Conservation (phyloP, 2,329 filamentous ascomycete species). For the Pleoardoris graminearum region DNA sequence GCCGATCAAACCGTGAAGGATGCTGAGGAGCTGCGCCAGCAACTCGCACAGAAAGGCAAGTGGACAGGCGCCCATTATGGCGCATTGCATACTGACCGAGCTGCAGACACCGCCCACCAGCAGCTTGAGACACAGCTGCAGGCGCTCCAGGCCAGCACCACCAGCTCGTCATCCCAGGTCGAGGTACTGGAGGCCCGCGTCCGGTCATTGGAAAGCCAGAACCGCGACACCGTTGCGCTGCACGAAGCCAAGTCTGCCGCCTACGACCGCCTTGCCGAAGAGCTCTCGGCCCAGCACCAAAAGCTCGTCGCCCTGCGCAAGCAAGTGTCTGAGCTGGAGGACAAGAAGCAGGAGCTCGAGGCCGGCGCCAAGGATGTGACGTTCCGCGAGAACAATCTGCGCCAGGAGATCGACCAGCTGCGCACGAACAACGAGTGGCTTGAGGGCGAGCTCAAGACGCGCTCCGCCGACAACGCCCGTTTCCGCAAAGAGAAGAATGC, state of each 20-base stretch:
- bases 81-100: slow-evolving; percentile 15
- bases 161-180: slow-evolving; percentile 72
- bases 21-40: slow-evolving; percentile 77
- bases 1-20: slow-evolving; percentile 84
- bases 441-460: slow-evolving; percentile 87
- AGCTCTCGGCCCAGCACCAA: slow-evolving; percentile 85
- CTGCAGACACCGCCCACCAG: slow-evolving; percentile 73
- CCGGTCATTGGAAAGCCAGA: slow-evolving; percentile 83
- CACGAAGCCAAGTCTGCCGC: slow-evolving; percentile 88
- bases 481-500: slow-evolving; percentile 94
- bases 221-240: slow-evolving; percentile 84
- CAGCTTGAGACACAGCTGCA: slow-evolving; percentile 81
- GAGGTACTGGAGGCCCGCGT: slow-evolving; percentile 81
- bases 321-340: slow-evolving; percentile 79
- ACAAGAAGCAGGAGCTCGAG: slow-evolving; percentile 79
- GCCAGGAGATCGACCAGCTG: slow-evolving; percentile 86
- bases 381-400: slow-evolving; percentile 85
- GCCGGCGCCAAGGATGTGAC: slow-evolving; percentile 79
- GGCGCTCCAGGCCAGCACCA: slow-evolving; percentile 72
- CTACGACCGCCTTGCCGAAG: slow-evolving; percentile 82
- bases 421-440: slow-evolving; percentile 93
- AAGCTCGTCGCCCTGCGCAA: slow-evolving; percentile 83
- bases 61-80: slow-evolving; percentile 5
- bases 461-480: slow-evolving; percentile 82
- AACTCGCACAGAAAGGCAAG: slow-evolving; percentile 80